phyloP scores from a whole-genome alignment of 768 basidiomycete genomes.

The Gloeopeniophorella convolvens region DNA sequence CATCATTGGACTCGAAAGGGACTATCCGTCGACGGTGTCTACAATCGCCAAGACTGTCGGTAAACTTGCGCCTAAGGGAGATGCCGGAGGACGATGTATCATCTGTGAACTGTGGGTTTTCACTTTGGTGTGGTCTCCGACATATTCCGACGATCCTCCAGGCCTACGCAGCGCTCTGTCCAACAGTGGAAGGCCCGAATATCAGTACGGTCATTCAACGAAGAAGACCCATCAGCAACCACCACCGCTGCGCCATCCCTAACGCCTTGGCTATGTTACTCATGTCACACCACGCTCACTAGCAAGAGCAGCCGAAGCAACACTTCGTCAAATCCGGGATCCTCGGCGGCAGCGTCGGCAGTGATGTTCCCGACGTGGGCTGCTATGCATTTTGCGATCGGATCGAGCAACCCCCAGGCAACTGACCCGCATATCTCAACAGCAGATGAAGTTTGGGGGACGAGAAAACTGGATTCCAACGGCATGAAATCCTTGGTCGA shows the following conservation, averaged over 20 bases:
- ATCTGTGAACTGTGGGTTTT: conserved; percentile 56
- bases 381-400: not conserved
- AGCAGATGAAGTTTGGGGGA: conserved; percentile 29
- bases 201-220: conserved; percentile 54
- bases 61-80: conserved; percentile 65
- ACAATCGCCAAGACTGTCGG: conserved; percentile 75
- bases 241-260: conserved; percentile 25
- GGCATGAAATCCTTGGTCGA: conserved; percentile 35
- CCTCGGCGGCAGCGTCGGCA: not conserved
- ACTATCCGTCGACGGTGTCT: conserved; percentile 84
- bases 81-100: conserved; percentile 42
- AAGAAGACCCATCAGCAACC: conserved; percentile 10
- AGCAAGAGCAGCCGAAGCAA: conserved; percentile 46
- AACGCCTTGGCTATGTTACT: conserved; percentile 48
- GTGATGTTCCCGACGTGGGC: conserved; percentile 23
- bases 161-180: conserved; percentile 56
- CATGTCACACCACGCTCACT: conserved; percentile 54
- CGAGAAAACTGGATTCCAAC: conserved; percentile 26
- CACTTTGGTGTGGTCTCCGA: not conserved
- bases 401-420: not conserved
- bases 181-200: conserved; percentile 72
- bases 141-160: conserved; percentile 24
- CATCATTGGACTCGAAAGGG: conserved; percentile 69
- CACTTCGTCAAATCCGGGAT: conserved; percentile 20
- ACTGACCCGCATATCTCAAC: not conserved